These are phyloP conservation scores for Phytophthora citrophthora DNA, from an alignment of 352 stramenopile species.

Conservation along the genomic window DNA sequence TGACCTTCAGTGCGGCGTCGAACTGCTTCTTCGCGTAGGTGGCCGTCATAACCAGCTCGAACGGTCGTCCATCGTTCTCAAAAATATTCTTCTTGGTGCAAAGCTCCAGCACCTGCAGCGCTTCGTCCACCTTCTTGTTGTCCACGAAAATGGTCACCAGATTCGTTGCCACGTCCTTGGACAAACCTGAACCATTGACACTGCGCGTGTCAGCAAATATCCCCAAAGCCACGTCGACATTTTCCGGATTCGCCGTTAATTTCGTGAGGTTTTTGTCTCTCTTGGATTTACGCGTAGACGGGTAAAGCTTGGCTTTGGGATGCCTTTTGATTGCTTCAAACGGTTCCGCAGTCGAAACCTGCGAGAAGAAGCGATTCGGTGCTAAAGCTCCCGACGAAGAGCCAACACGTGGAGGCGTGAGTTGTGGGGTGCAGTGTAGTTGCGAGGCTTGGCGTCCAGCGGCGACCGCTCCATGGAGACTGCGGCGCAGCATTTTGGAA, in stretches of 20 bases:
- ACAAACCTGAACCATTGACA: conserved; percentile 35
- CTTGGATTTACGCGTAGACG: neutral
- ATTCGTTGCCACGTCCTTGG: conserved; percentile 46
- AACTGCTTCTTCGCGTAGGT: conserved; percentile 68
- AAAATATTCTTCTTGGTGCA: conserved; percentile 48
- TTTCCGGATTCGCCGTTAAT: neutral
- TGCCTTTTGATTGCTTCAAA: neutral
- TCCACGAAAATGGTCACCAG: conserved; percentile 53
- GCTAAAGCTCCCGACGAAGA: neutral
- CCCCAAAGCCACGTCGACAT: conserved; percentile 39
- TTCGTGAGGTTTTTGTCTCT: neutral
- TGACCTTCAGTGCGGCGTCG: conserved; percentile 60
- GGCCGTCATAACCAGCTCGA: conserved; percentile 58
- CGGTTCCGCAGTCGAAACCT: conserved; percentile 1
- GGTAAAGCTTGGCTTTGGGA: neutral
- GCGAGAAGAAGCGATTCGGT: conserved; percentile 8
- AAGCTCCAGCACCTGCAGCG: conserved; percentile 60
- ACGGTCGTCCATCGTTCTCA: conserved; percentile 58
- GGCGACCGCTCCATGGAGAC: neutral
- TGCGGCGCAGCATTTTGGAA: conserved; percentile 3
- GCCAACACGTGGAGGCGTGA: neutral
- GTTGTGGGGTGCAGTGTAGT: neutral
- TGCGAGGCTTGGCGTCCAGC: neutral
- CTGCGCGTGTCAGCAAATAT: conserved; percentile 44
- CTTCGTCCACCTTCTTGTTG: conserved; percentile 38